Base-by-base conservation (phyloP, 306 rosid species). In the Benincasa hispida region DNA sequence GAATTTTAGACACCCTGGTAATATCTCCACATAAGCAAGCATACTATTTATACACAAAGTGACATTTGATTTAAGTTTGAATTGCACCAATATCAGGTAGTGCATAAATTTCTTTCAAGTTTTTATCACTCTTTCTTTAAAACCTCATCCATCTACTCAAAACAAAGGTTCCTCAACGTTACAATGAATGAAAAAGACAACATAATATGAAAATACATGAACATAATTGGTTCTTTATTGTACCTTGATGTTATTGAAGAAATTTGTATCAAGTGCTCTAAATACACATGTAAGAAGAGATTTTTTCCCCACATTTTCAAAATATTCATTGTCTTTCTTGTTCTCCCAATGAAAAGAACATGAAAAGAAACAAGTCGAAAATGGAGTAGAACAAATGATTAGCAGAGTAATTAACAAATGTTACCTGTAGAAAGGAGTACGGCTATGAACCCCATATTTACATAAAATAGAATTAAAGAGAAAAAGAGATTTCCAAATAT, bases 191-290 rank as follows among this genome's bases (percentile, higher is more conserved):
- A 30, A 55, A 28, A 25, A 5, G 27, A 18, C 30, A 5, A 30
- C 14, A 21, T 10, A 48, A 4, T 35, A 22, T 0, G 55, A 45
- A 24, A 45, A 24, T 25, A 70, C 57, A 51, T 14, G n/a, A 1
- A 30, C 8, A 60, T 18, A 62, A 42, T 7, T 18, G 8, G 22
- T 65, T 22, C 22, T 32, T 15, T 62, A 1, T 30, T 62, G 11
- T 6, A 91, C 95, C 90, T 89, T 85, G 13, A 77, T 55, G 66
- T 84, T 78, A 14, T 77, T 76, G 87, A 91, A 89, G 82, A 90
- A 89, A 81, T 74, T 80, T 80, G 91, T 90, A 83, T 89, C 95
- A 75, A 91, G 81, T 69, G 87, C 78, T 68, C 82, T 78, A 37
- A 93, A 84, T 18, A 76, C 84, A 76, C 81, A n/a, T 78, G 82